phyloP scores from a whole-genome alignment of 2,329 filamentous ascomycete species.

The Clonostachys solani region DNA sequence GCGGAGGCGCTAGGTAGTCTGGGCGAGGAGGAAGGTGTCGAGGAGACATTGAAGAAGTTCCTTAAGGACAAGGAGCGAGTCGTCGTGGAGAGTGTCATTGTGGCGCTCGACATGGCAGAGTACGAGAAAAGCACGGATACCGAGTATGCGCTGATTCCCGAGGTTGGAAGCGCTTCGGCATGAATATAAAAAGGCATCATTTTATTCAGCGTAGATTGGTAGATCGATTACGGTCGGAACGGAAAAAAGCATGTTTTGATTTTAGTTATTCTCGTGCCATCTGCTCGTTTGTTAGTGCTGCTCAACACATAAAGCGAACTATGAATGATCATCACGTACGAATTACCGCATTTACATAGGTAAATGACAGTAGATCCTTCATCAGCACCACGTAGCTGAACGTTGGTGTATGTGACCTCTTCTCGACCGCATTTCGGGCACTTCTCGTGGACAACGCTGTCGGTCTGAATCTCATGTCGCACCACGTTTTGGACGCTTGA shows the following conservation, averaged over 20 bases:
- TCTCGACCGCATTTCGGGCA: constrained; percentile 79
- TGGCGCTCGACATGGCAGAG: constrained; percentile 96
- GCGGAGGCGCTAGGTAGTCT: constrained; percentile 93
- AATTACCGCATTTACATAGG: constrained; percentile 80
- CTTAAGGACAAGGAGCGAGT: constrained; percentile 88
- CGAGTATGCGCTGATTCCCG: constrained; percentile 89
- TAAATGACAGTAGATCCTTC: constrained; percentile 94
- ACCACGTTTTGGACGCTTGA: constrained; percentile 84
- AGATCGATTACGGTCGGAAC: not conserved
- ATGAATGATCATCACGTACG: constrained; percentile 45
- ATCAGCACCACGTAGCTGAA: constrained; percentile 87
- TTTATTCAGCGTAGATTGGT: not conserved
- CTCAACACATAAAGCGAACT: not conserved
- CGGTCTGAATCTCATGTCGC: constrained; percentile 71
- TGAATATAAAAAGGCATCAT: constrained; percentile 12
- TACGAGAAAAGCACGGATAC: constrained; percentile 85
- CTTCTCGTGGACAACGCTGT: constrained; percentile 60
- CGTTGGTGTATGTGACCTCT: constrained; percentile 79
- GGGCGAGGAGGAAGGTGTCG: constrained; percentile 89
- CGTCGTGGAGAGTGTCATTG: constrained; percentile 89
- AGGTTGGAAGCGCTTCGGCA: constrained; percentile 39
- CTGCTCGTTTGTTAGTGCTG: constrained; percentile 22
- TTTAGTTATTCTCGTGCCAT: constrained; percentile 58
- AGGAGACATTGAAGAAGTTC: constrained; percentile 78
- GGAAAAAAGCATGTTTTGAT: not conserved